Base-by-base conservation (phyloP, 2,329 filamentous ascomycete species). In the Nigrospora oryzae region DNA sequence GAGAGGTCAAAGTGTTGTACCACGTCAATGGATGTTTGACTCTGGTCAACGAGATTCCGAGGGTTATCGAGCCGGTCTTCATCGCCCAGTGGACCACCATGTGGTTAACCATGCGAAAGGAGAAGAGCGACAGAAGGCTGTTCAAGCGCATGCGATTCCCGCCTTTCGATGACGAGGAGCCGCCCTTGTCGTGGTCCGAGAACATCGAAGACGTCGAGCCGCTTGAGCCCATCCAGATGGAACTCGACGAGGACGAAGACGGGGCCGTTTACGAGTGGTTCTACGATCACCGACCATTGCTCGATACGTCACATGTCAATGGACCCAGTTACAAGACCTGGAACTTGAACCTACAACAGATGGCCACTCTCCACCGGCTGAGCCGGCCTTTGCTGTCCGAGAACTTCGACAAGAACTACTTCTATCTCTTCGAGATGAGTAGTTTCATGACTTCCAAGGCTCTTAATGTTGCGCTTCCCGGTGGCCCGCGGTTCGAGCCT, bases 101-200 rank as follows among this genome's bases (percentile, higher is more conserved):
- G 93, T 98, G 93, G 93, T 84, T 95, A 23, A 89, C 86, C 38
- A 98, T 98, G 93, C 83, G 93, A 56, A 86, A 94, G 56, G 93
- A 98, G 63, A 98, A 98, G 75, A 93, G 89, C 60, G 93, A 98
- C 59, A 75, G 93, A 65, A 75, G 91, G 60, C 81, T 97, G 56
- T 98, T 98, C 75, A 98, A 98, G 73, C 83, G 93, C 52, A 98
- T 98, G 93, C 83, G 94, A 55, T 98, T 98, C 57, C 93, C 93
- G 15, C 94, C 94, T 0, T 98, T 98, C 55, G 93, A 98, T 55
- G 94, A 98, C 60, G 93, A 98, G 69, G 93, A 98, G 61, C 94
- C 93, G 5, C 94, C 93, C 12, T 73, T 98, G 54, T 96, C 89
- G 2, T 98, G 93, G 88, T 94, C 91, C 11, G 94, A 98, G 65